Evolutionary conservation across 371 early-diverging fungal genomes (phyloP).

Genomic region (Encephalitozoon cuniculi): DNA sequence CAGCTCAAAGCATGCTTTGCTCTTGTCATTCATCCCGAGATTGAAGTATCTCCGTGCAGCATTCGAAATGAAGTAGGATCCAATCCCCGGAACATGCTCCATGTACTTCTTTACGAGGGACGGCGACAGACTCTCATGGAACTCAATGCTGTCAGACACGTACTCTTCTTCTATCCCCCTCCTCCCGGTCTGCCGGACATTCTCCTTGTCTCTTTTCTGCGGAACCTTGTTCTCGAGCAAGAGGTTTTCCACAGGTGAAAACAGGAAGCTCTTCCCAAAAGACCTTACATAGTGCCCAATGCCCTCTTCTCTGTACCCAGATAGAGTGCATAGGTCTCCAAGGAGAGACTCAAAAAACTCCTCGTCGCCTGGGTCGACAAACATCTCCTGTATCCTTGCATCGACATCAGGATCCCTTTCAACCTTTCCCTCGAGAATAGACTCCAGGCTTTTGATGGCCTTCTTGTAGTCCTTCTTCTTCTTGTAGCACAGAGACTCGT

Average conservation of each 20-base stretch:
- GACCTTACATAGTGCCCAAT: constrained; percentile 24
- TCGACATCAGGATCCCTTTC: constrained; percentile 13
- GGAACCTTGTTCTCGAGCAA: constrained; percentile 18
- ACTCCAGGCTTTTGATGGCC: constrained; percentile 31
- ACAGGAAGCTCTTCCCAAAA: constrained; percentile 9
- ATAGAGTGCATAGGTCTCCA: constrained; percentile 42
- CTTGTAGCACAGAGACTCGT: constrained; percentile 52
- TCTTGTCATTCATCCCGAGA: constrained; percentile 12
- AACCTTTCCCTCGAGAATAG: constrained; percentile 15
- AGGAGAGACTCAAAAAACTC: constrained; percentile 46
- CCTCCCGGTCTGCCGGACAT: neutral
- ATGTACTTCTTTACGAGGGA: constrained; percentile 18
- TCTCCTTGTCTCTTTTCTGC: neutral
- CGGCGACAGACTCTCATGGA: neutral
- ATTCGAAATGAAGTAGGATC: constrained; percentile 50
- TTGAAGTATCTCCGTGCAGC: constrained; percentile 19
- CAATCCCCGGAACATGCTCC: constrained; percentile 18
- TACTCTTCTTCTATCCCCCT: neutral
- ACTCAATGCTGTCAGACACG: neutral
- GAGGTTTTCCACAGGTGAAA: constrained; percentile 22
- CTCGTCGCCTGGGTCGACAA: constrained; percentile 41
- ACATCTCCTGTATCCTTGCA: constrained; percentile 22
- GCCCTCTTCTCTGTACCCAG: constrained; percentile 35
- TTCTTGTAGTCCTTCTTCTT: constrained; percentile 51
- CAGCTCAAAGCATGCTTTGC: constrained; percentile 38